Base-by-base conservation (phyloP, 2,329 filamentous ascomycete genomes). In the Epichloe typhina region DNA sequence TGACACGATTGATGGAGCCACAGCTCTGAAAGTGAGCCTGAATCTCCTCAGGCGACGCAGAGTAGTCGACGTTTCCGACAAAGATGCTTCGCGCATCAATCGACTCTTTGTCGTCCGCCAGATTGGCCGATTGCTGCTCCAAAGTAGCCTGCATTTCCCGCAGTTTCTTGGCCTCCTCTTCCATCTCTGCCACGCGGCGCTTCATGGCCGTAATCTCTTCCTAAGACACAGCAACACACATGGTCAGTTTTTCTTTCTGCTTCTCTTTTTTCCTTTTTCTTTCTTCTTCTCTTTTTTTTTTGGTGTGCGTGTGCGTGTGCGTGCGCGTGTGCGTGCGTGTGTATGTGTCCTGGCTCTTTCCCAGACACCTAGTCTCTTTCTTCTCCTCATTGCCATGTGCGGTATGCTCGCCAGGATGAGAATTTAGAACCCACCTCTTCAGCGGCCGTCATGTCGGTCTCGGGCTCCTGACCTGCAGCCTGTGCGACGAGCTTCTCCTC, bases 1-100 rank as follows among this genome's bases (percentile, higher is more conserved):
- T 98, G 53, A 98, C 93, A 54, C 93, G 85, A 70, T 98, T 98
- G 75, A 98, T 98, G 58, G 86, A 88, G 54, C 93, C 93, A 62
- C 89, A 95, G 74, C 84, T 94, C 74, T 95, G 89, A 72, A 98
- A 98, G 65, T 98, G 93, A 53, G 89, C 88, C 73, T 98, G 93
- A 53, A 98, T 62, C 73, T 98, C 93, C 71, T 98, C 93, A 2
- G 93, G 93, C 31, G 89, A 94, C 21, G 91, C 90, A 55, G 88
- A 90, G 69, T 98, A 98, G 70, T 98, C 93, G 58, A 98, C 93
- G 61, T 98, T 98, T 59, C 93, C 93, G 43, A 98, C 93, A 66
- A 98, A 98, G 69, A 98, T 89, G 71, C 89, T 96, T 62, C 93
- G 84, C 58, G 84, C 84, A 70, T 98, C 93, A 53, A 98, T 83